These are phyloP conservation scores for Acacia melanoxylon DNA, from an alignment of 306 rosid species.

Conservation along the genomic window DNA sequence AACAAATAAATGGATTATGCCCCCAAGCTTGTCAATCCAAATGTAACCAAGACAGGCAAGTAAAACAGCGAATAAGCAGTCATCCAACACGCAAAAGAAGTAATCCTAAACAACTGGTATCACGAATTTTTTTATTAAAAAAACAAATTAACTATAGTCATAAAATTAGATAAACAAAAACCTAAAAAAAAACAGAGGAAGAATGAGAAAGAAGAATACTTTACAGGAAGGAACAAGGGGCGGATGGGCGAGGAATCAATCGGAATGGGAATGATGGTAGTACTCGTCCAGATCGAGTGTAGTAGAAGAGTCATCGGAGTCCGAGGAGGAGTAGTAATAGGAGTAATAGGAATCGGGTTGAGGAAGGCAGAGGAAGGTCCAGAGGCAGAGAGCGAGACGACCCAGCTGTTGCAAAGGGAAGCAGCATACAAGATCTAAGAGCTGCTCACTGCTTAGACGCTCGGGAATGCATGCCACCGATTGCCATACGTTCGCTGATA, in stretches of 20 bases:
- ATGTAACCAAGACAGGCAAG: constrained; percentile 2
- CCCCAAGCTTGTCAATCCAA: not conserved
- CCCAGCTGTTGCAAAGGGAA: constrained; percentile 76
- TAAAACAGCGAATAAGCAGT: not conserved
- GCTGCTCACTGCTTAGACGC: constrained; percentile 51
- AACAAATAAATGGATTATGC: not conserved
- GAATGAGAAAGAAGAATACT: constrained; percentile 18
- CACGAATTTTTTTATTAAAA: not conserved
- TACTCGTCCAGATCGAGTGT: constrained; percentile 39
- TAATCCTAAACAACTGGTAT: not conserved
- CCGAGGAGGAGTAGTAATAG: constrained; percentile 39
- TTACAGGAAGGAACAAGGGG: constrained; percentile 5
- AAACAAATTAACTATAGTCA: not conserved
- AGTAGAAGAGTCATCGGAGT: constrained; percentile 44
- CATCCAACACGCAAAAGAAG: not conserved
- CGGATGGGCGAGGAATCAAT: constrained; percentile 34
- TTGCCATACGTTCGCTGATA: constrained; percentile 74
- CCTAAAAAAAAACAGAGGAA: not conserved
- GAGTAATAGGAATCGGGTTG: constrained; percentile 46
- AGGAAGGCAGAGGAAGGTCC: constrained; percentile 73
- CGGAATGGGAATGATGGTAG: constrained; percentile 62
- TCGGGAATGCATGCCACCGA: constrained; percentile 54
- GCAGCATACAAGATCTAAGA: constrained; percentile 61
- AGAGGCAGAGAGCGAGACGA: constrained; percentile 67
- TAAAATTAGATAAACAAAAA: not conserved